phyloP scores from a whole-genome alignment of 1,284 basidiomycete species.

The Schizopora paradoxa region DNA sequence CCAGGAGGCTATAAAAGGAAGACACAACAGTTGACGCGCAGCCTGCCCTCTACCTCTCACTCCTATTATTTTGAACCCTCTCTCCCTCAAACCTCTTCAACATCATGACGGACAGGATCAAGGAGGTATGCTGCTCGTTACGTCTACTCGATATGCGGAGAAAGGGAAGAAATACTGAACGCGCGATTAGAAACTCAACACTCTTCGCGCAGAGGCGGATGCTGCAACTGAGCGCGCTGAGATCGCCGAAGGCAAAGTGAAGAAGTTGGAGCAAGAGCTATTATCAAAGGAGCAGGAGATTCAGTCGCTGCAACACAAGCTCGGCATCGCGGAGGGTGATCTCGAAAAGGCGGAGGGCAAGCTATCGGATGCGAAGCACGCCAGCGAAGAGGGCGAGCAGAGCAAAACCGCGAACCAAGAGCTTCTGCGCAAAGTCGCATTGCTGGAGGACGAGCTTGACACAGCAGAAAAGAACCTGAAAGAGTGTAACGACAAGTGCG shows the following conservation, averaged over 20 bases:
- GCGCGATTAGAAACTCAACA: conserved; percentile 55
- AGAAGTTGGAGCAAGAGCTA: conserved; percentile 75
- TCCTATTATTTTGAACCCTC: too few species aligned
- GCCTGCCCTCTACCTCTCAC: background rate
- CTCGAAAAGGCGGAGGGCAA: conserved; percentile 77
- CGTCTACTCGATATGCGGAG: conserved; percentile 6
- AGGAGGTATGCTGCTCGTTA: conserved; percentile 44
- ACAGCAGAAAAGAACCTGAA: conserved; percentile 95
- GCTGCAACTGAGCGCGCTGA: conserved; percentile 75
- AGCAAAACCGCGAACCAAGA: conserved; percentile 75
- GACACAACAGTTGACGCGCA: too few species aligned
- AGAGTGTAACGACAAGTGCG: conserved; percentile 96
- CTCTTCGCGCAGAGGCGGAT: conserved; percentile 86
- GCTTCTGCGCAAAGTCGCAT: conserved; percentile 80
- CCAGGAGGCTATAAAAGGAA: too few species aligned
- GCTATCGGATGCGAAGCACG: conserved; percentile 66
- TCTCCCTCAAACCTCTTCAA: background rate
- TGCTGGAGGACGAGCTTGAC: conserved; percentile 95
- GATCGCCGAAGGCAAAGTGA: conserved; percentile 79
- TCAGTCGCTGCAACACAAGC: conserved; percentile 76
- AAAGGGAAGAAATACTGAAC: conserved; percentile 9
- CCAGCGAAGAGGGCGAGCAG: conserved; percentile 67
- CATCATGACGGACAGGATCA: conserved; percentile 55
- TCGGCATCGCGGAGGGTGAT: conserved; percentile 65
- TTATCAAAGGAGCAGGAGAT: conserved; percentile 89